Evolutionary conservation across 2,329 filamentous ascomycete species (phyloP).

Genomic region (Sporothrix humicola): DNA sequence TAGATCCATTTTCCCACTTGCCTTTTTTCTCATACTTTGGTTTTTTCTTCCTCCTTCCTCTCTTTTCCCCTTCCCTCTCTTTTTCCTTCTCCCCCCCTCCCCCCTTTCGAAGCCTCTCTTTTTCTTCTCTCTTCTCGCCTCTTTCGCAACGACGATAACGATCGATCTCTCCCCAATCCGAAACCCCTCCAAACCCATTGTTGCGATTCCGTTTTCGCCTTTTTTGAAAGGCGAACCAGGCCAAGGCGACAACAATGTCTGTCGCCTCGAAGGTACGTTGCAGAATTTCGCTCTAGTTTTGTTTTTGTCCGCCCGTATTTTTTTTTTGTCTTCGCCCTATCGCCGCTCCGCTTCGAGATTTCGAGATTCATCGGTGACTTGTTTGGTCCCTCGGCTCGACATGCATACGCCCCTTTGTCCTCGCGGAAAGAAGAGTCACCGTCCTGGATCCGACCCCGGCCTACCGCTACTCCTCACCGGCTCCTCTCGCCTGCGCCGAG

Average conservation of each 20-base stretch:
- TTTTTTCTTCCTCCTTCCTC: slow-evolving; percentile 35
- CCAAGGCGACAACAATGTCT: slow-evolving; percentile 64
- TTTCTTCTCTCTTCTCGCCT: slow-evolving; percentile 3
- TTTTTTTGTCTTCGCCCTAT: slow-evolving; percentile 7
- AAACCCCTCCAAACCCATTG: slow-evolving; percentile 33
- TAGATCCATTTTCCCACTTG: slow-evolving; percentile 21
- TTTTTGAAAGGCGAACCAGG: slow-evolving; percentile 59
- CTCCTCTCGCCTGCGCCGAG: neutral
- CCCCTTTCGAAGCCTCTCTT: slow-evolving; percentile 5
- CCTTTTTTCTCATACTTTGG: slow-evolving; percentile 34
- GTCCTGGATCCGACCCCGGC: neutral
- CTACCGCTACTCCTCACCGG: neutral
- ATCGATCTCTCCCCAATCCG: neutral
- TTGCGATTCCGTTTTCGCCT: slow-evolving; percentile 48
- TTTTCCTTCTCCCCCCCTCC: slow-evolving; percentile 5
- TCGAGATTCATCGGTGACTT: neutral
- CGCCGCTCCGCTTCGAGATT: neutral
- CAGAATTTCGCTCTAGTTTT: neutral
- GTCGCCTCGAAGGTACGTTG: slow-evolving; percentile 64
- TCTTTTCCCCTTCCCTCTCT: slow-evolving; percentile 37
- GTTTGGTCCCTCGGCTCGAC: slow-evolving; percentile 14
- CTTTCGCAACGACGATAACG: slow-evolving; percentile 15
- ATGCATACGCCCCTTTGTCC: neutral
- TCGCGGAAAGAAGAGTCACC: neutral
- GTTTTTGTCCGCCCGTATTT: neutral